Evolutionary conservation across 1,139 yeast genomes (phyloP).

Genomic region (Saccharomyces pastorianus): DNA sequence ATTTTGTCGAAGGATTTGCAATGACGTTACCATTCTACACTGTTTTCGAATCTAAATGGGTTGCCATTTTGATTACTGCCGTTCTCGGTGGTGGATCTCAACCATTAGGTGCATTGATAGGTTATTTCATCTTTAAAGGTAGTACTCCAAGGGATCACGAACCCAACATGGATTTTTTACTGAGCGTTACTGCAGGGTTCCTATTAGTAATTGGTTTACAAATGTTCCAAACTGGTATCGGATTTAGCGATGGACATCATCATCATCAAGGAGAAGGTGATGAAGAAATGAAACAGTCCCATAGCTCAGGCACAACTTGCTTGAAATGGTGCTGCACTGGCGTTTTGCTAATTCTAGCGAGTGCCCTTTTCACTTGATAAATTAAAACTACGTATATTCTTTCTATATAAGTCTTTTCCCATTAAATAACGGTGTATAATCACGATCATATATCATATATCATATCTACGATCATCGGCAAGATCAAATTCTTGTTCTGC

Average conservation of each 20-base stretch:
- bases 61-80: constrained; percentile 60
- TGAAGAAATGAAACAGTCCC: constrained; percentile 20
- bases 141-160: constrained; percentile 14
- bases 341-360: constrained; percentile 25
- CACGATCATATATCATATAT: neutral
- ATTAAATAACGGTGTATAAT: constrained; percentile 2
- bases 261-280: constrained; percentile 28
- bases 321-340: constrained; percentile 32
- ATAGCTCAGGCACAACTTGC: constrained; percentile 30
- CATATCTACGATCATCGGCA: neutral
- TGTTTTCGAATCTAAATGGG: constrained; percentile 52
- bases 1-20: constrained; percentile 90
- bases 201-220: constrained; percentile 71
- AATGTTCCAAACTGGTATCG: constrained; percentile 51
- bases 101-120: constrained; percentile 80
- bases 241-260: constrained; percentile 32
- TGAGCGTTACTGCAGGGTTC: constrained; percentile 78
- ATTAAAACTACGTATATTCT: constrained; percentile 46
- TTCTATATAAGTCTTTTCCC: constrained; percentile 48
- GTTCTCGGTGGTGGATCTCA: constrained; percentile 77
- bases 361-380: constrained; percentile 20
- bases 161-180: constrained; percentile 34
- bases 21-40: constrained; percentile 87
- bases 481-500: neutral
- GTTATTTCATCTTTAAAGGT: constrained; percentile 48